Conservation (phyloP, 352 stramenopile genomes). For the Hyaloperonospora arabidopsidis region DNA sequence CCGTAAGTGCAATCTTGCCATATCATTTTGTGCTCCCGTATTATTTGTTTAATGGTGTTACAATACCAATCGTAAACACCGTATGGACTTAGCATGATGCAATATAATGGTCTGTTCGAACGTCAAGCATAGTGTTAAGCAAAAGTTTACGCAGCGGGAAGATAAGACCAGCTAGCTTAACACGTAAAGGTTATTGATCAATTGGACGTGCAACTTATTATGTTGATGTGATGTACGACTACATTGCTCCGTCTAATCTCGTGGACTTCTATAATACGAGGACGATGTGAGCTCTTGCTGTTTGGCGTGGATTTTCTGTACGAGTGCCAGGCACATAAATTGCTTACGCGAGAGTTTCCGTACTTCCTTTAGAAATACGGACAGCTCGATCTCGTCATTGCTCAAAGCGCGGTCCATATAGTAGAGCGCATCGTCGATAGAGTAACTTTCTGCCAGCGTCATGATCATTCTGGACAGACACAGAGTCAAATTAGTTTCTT, state of each 20-base stretch:
- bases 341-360: constrained; percentile 85
- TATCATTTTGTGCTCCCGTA: no score
- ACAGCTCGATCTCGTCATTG: constrained; percentile 82
- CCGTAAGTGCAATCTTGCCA: no score
- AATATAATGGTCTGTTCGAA: no score
- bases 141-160: no score
- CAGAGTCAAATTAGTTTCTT: not conserved
- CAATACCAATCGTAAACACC: no score
- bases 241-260: constrained; percentile 21
- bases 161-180: no score
- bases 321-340: constrained; percentile 84
- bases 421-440: constrained; percentile 88
- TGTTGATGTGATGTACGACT: constrained; percentile 31
- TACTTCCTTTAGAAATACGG: constrained; percentile 84
- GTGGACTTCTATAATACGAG: constrained; percentile 43
- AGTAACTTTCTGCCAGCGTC: constrained; percentile 77
- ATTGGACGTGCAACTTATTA: constrained; percentile 20
- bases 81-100: no score
- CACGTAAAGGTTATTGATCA: no score
- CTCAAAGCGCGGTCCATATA: constrained; percentile 86
- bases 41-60: no score
- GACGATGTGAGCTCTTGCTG: constrained; percentile 59
- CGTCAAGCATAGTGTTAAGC: no score
- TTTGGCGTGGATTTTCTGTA: constrained; percentile 80
- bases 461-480: constrained; percentile 48